Conservation (phyloP, 2,329 filamentous ascomycete genomes). For the Elsinoe australis region DNA sequence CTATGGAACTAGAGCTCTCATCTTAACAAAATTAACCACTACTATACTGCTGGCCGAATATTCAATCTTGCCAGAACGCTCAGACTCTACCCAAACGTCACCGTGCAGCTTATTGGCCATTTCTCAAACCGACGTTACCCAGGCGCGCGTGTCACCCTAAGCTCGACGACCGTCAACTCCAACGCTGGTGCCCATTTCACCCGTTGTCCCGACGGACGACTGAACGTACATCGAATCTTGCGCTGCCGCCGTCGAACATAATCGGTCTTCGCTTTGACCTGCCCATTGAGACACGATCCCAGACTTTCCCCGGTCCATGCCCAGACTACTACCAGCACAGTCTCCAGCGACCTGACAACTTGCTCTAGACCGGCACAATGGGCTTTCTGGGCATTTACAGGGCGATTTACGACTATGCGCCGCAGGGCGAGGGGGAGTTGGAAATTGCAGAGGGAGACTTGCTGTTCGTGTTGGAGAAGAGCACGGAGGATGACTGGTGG, state of each 20-base stretch:
- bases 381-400: conserved; percentile 86
- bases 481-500: conserved; percentile 76
- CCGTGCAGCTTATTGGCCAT: not conserved
- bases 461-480: conserved; percentile 81
- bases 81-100: not conserved
- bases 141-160: conserved; percentile 5
- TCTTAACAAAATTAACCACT: not conserved
- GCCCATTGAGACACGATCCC: not conserved
- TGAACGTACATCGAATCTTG: too few relatives aligned
- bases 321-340: too few relatives aligned
- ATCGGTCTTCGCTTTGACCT: not conserved
- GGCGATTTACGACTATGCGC: conserved; percentile 86
- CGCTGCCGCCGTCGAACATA: too few relatives aligned
- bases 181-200: conserved; percentile 2
- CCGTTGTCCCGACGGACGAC: not conserved
- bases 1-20: not conserved
- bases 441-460: conserved; percentile 78
- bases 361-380: conserved; percentile 47
- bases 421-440: conserved; percentile 79
- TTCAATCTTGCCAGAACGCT: not conserved
- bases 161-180: not conserved
- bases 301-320: not conserved
- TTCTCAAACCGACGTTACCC: not conserved
- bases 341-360: not conserved
- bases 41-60: too few relatives aligned